Evolutionary conservation across 768 basidiomycete genomes (phyloP).

Genomic region (Leccinum disarticulatum): DNA sequence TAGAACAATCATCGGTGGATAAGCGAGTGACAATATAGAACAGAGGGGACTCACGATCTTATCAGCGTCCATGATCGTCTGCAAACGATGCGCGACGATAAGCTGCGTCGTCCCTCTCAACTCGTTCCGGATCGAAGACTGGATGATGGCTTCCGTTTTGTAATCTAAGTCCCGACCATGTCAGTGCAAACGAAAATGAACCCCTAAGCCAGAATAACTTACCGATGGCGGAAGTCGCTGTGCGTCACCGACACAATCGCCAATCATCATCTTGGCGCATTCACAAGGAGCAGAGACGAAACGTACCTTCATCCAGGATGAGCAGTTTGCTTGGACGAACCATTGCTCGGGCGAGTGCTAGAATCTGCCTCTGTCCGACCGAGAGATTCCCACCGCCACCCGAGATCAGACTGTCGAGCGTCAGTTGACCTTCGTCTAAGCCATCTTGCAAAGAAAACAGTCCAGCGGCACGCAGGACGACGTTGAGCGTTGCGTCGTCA

Average conservation of each 20-base stretch:
- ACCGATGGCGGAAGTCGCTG: slow-evolving; percentile 50
- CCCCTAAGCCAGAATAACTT: not conserved
- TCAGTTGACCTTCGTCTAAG: slow-evolving; percentile 37
- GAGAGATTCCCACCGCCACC: slow-evolving; percentile 48
- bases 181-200: not conserved
- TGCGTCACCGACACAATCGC: not conserved
- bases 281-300: not conserved
- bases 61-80: slow-evolving; percentile 63
- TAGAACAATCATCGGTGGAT: slow-evolving; percentile 7
- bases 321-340: slow-evolving; percentile 56
- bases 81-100: slow-evolving; percentile 58
- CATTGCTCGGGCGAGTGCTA: slow-evolving; percentile 60
- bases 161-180: slow-evolving; percentile 39
- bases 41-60: slow-evolving; percentile 42
- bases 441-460: slow-evolving; percentile 42
- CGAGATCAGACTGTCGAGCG: slow-evolving; percentile 45
- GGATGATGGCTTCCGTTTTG: slow-evolving; percentile 53
- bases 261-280: not conserved
- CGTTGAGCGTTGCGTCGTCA: slow-evolving; percentile 52
- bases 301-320: slow-evolving; percentile 54
- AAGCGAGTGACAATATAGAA: not conserved
- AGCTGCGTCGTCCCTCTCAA: slow-evolving; percentile 49
- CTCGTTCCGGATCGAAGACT: slow-evolving; percentile 51
- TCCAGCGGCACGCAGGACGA: slow-evolving; percentile 48
- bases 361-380: slow-evolving; percentile 60